Percentiles rank a stretch among this genome's conserved stretches.
Evolutionary conservation across 148 eudicot species (phyloP).

Genomic region (Rhododendron kiyosumense): DNA sequence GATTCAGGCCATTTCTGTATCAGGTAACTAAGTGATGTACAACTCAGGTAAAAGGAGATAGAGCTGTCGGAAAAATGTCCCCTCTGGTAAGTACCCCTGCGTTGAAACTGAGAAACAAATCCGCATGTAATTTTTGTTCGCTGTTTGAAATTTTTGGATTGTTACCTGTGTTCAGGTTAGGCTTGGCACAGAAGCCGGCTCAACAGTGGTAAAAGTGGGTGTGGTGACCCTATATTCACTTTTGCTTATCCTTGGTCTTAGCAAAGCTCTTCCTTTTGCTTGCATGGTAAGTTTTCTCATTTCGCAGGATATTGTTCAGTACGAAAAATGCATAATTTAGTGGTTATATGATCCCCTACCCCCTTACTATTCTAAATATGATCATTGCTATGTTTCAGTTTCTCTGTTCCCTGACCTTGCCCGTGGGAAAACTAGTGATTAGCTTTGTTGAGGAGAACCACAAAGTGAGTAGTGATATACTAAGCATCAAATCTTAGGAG

Average conservation of each 20-base stretch:
- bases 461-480: slow-evolving; percentile 38
- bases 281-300: slow-evolving; percentile 45
- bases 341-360: neutral
- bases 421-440: slow-evolving; percentile 50
- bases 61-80: slow-evolving; percentile 74
- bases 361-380: neutral
- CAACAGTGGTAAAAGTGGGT: slow-evolving; percentile 53
- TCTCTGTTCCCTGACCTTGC: slow-evolving; percentile 61
- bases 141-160: neutral
- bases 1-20: neutral
- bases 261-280: slow-evolving; percentile 58
- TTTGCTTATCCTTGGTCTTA: slow-evolving; percentile 44
- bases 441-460: slow-evolving; percentile 54
- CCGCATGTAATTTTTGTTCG: neutral
- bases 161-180: slow-evolving; percentile 48
- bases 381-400: slow-evolving; percentile 32
- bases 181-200: slow-evolving; percentile 63
- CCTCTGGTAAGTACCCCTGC: slow-evolving; percentile 57
- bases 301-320: neutral
- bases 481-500: neutral
- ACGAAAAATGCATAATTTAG: neutral
- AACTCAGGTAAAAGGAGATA: slow-evolving; percentile 69
- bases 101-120: neutral
- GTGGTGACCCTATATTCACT: slow-evolving; percentile 44
- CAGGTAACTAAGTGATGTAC: slow-evolving; percentile 2